phyloP scores from a whole-genome alignment of 2,329 filamentous ascomycete species.

The Apiospora rasikravindrae region DNA sequence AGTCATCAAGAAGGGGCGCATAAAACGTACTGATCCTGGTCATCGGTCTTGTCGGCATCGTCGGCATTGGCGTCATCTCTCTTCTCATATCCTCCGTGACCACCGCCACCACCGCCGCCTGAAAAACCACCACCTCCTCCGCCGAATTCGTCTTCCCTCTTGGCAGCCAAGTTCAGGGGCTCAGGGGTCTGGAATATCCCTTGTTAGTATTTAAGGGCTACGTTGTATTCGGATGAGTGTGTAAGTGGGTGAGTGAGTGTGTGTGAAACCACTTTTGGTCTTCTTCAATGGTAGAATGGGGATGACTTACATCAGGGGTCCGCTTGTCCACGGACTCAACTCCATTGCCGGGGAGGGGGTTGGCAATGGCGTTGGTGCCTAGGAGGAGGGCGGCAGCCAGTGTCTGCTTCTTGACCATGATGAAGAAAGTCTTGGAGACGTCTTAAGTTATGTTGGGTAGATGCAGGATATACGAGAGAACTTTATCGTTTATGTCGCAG shows the following conservation, averaged over 20 bases:
- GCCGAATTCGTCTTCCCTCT: neutral
- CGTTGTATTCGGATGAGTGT: neutral
- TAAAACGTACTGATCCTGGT: neutral
- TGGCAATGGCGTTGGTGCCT: neutral
- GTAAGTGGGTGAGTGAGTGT: neutral
- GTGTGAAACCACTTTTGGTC: neutral
- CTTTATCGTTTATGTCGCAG: neutral
- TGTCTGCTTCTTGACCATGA: neutral
- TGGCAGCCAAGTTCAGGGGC: neutral
- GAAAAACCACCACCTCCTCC: too few species aligned
- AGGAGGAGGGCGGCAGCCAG: neutral
- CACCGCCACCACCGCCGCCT: too few species aligned
- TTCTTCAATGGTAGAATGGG: neutral
- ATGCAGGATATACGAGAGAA: neutral
- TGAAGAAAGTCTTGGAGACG: neutral
- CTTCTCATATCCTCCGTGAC: too few species aligned
- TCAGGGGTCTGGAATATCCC: neutral
- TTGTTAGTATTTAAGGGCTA: neutral
- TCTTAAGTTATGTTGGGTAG: neutral
- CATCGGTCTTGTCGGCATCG: too few species aligned
- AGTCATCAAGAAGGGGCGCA: neutral
- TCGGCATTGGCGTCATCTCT: neutral
- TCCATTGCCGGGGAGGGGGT: neutral
- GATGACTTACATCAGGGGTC: neutral
- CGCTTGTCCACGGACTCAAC: neutral